A percentile compares a stretch with the other conserved stretches of the same genome.
Evolutionary conservation across 179 eudicot species (phyloP).

Genomic region (Beta macrorhiza): DNA sequence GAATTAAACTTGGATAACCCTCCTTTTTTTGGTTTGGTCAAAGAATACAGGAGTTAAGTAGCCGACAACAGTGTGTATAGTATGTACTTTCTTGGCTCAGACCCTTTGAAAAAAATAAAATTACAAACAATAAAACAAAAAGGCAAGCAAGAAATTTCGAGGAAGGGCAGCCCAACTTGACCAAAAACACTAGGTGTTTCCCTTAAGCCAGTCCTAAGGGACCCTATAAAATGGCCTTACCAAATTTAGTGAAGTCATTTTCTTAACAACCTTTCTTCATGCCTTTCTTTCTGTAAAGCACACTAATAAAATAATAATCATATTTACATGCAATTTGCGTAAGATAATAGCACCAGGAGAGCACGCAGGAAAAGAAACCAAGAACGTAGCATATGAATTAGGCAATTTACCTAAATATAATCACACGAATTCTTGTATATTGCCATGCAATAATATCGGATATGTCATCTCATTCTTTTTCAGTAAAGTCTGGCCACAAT

Average conservation of each 20-base stretch:
- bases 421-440: no score
- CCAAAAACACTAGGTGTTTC: slow-evolving; percentile 6
- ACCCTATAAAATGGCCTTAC: background rate
- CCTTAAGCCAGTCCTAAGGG: slow-evolving; percentile 5
- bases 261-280: background rate
- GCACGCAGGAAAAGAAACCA: no score
- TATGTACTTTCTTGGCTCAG: background rate
- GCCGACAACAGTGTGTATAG: background rate
- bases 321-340: background rate
- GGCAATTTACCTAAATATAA: no score
- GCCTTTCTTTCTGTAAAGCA: slow-evolving; percentile 10
- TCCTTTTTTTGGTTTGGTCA: background rate
- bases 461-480: no score
- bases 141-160: background rate
- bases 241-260: background rate
- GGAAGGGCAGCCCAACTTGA: slow-evolving; percentile 1
- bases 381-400: no score
- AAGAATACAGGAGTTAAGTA: background rate
- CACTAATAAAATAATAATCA: background rate
- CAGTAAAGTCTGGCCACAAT: no score
- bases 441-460: no score
- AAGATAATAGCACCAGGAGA: no score
- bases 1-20: background rate
- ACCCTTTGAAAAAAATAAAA: background rate
- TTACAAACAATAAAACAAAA: background rate